Evolutionary conservation across 2,329 filamentous ascomycete species (phyloP).

Genomic region (Ophiostoma angusticollis): DNA sequence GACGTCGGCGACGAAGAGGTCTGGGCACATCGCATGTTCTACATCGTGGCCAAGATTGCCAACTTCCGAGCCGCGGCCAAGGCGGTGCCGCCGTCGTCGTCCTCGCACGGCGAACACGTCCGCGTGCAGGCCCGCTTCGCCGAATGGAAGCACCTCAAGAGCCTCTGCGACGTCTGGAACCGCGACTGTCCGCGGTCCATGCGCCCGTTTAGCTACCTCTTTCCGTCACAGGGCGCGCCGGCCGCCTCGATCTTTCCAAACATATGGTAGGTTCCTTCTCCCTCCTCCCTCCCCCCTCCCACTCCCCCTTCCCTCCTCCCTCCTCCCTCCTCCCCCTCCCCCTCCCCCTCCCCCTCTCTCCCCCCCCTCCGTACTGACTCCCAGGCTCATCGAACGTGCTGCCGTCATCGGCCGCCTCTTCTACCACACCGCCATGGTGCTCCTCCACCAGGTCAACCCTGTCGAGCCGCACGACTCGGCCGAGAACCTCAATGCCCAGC

Average conservation of each 20-base stretch:
- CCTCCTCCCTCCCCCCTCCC: background rate
- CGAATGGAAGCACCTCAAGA: conserved; percentile 71
- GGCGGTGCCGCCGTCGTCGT: conserved; percentile 47
- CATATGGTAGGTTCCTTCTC: conserved; percentile 51
- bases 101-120: conserved; percentile 49
- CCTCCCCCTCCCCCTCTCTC: conserved; percentile 1
- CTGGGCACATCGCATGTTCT: conserved; percentile 83
- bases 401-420: conserved; percentile 74
- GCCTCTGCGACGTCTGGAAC: conserved; percentile 76
- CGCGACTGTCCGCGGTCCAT: conserved; percentile 68
- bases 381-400: conserved; percentile 66
- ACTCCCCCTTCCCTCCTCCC: conserved; percentile 7
- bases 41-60: conserved; percentile 73
- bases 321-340: background rate
- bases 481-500: conserved; percentile 57
- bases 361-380: background rate
- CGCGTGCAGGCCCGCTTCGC: conserved; percentile 51
- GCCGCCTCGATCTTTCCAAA: conserved; percentile 71
- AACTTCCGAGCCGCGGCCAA: too few relatives aligned
- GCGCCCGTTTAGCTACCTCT: conserved; percentile 70
- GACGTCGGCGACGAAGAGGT: conserved; percentile 54
- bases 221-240: conserved; percentile 39
- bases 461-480: conserved; percentile 44
- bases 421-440: conserved; percentile 75
- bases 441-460: conserved; percentile 71